These are phyloP conservation scores for Xylaria sp. DNA, from an alignment of 2,329 filamentous ascomycete genomes.

Conservation along the genomic window DNA sequence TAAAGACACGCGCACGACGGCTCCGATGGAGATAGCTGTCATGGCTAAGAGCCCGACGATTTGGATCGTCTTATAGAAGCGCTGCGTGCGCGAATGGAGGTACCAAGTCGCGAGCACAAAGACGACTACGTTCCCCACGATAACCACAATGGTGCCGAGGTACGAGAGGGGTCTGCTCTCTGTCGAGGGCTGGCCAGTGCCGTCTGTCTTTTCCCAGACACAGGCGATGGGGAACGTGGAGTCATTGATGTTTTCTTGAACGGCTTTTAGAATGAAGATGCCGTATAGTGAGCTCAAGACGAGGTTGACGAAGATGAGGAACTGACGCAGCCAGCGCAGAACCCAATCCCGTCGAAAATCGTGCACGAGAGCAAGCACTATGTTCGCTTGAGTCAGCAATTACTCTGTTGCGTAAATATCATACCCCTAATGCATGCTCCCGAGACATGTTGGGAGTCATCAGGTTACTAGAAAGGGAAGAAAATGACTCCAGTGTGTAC, in stretches of 20 bases:
- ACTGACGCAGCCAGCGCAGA: slow-evolving; percentile 71
- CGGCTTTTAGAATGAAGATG: slow-evolving; percentile 65
- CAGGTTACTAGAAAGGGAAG: too few relatives aligned
- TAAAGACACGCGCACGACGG: slow-evolving; percentile 65
- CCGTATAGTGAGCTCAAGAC: slow-evolving; percentile 66
- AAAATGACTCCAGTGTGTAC: too few relatives aligned
- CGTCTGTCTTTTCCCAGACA: slow-evolving; percentile 61
- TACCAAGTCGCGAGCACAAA: slow-evolving; percentile 72
- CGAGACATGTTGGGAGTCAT: too few relatives aligned
- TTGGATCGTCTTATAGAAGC: slow-evolving; percentile 66
- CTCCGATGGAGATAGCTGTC: slow-evolving; percentile 66
- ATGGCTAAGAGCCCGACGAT: slow-evolving; percentile 65
- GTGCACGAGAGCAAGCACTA: slow-evolving; percentile 72
- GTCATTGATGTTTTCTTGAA: slow-evolving; percentile 61
- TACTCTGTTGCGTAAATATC: too few relatives aligned
- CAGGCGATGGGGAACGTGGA: slow-evolving; percentile 69
- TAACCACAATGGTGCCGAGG: slow-evolving; percentile 69
- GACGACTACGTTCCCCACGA: slow-evolving; percentile 66
- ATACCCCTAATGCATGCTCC: too few relatives aligned
- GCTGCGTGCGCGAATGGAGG: slow-evolving; percentile 64
- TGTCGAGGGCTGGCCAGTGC: slow-evolving; percentile 48
- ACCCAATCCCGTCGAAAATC: slow-evolving; percentile 75
- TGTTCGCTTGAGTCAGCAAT: too few relatives aligned
- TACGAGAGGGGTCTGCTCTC: slow-evolving; percentile 60
- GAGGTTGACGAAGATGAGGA: slow-evolving; percentile 73